A percentile compares a stretch with the other conserved stretches of the same genome.
phyloP scores from a whole-genome alignment of 257 asterid species.

The Capsicum baccatum region DNA sequence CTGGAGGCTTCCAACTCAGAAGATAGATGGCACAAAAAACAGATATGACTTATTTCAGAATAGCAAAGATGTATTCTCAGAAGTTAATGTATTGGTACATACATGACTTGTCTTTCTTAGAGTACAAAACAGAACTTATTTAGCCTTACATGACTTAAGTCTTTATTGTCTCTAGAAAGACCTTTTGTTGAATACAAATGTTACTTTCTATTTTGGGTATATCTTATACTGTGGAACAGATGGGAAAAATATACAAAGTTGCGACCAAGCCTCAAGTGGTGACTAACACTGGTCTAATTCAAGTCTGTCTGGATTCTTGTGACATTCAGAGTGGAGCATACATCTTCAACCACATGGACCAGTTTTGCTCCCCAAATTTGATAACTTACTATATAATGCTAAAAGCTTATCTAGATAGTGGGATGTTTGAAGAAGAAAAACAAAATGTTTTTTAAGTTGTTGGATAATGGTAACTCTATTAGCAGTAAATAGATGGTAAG shows the following conservation, averaged over 20 bases:
- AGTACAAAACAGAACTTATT: constrained; percentile 1
- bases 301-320: constrained; percentile 81
- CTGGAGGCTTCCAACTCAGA: too few relatives aligned
- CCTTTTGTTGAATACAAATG: neutral
- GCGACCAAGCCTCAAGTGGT: constrained; percentile 92
- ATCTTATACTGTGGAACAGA: constrained; percentile 46
- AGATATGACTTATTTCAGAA: neutral
- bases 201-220: neutral
- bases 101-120: constrained; percentile 23
- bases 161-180: neutral
- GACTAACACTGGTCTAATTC: constrained; percentile 94
- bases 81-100: constrained; percentile 6
- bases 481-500: constrained; percentile 49
- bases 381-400: constrained; percentile 80
- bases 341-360: constrained; percentile 76
- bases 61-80: neutral
- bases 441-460: constrained; percentile 55
- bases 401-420: constrained; percentile 71
- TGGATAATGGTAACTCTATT: constrained; percentile 54
- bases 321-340: constrained; percentile 57
- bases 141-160: constrained; percentile 19
- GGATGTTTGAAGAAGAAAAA: constrained; percentile 75
- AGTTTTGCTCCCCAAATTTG: constrained; percentile 82
- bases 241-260: constrained; percentile 87
- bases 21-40: too few relatives aligned